phyloP scores from a whole-genome alignment of 768 basidiomycete genomes.

The Mycena epipterygia region DNA sequence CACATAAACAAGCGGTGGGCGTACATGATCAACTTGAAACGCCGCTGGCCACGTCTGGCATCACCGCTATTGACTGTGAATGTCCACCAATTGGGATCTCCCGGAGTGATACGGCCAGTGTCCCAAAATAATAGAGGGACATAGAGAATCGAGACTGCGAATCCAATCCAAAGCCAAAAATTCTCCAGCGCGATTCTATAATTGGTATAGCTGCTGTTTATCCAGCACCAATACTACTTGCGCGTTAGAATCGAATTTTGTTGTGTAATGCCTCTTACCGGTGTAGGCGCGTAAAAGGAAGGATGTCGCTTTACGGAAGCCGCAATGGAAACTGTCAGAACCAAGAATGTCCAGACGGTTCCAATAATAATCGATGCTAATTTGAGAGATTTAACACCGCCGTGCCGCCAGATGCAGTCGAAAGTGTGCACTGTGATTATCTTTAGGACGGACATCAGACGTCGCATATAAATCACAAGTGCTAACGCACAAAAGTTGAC shows the following conservation, averaged over 20 bases:
- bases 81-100: conserved; percentile 24
- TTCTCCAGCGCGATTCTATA: conserved; percentile 29
- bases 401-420: conserved; percentile 17
- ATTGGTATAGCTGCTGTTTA: conserved; percentile 22
- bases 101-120: conserved; percentile 3
- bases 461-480: neutral
- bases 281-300: conserved; percentile 26
- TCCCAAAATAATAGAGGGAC: conserved; percentile 24
- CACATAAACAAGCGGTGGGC: neutral
- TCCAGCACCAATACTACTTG: conserved; percentile 33
- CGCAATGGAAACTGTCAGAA: conserved; percentile 14
- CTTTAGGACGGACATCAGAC: neutral
- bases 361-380: conserved; percentile 4
- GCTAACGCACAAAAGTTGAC: conserved; percentile 4
- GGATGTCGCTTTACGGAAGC: neutral
- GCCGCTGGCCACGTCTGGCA: neutral
- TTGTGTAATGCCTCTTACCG: neutral
- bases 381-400: neutral
- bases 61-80: conserved; percentile 2
- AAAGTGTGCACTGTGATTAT: conserved; percentile 25
- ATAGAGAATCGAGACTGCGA: conserved; percentile 18
- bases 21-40: conserved; percentile 8
- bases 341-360: conserved; percentile 18
- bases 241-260: neutral
- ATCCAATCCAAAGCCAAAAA: conserved; percentile 32